A percentile compares a stretch with the other conserved stretches of the same genome.
Conservation (phyloP, 495 filamentous ascomycete species). For the Aspergillus homomorphus region DNA sequence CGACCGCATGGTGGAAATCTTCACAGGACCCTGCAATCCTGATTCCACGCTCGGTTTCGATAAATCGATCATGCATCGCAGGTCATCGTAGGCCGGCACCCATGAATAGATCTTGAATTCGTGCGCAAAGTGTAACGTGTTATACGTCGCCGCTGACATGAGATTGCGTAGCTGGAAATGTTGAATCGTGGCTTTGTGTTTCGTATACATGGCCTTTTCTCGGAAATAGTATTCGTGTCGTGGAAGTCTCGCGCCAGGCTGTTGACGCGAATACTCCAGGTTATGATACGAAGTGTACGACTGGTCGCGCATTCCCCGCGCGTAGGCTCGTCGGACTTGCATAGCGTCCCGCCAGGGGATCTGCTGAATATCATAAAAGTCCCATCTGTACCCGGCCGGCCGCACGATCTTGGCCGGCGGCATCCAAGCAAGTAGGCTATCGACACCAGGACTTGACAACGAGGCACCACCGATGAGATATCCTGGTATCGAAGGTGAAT, state of each 20-base stretch:
- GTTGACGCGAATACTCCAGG: conserved; percentile 30
- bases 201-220: conserved; percentile 68
- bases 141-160: conserved; percentile 67
- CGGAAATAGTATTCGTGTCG: conserved; percentile 54
- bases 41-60: conserved; percentile 42
- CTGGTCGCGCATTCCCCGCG: conserved; percentile 54
- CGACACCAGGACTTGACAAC: conserved; percentile 24
- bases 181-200: conserved; percentile 59
- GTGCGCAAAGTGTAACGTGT: conserved; percentile 73
- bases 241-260: conserved; percentile 27
- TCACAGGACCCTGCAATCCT: conserved; percentile 39
- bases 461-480: conserved; percentile 15
- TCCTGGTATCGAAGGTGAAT: conserved; percentile 20
- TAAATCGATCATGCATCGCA: conserved; percentile 60
- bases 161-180: conserved; percentile 92
- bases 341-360: conserved; percentile 67
- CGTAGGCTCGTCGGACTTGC: conserved; percentile 57
- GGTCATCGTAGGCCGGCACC: conserved; percentile 37
- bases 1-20: conserved; percentile 70
- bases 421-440: conserved; percentile 33
- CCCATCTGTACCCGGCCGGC: conserved; percentile 48
- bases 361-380: conserved; percentile 71
- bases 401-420: conserved; percentile 42
- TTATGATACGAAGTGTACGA: conserved; percentile 48
- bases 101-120: conserved; percentile 53